These are phyloP conservation scores for Monosporozyma servazzii DNA, from an alignment of 805 yeast species.

Conservation along the genomic window DNA sequence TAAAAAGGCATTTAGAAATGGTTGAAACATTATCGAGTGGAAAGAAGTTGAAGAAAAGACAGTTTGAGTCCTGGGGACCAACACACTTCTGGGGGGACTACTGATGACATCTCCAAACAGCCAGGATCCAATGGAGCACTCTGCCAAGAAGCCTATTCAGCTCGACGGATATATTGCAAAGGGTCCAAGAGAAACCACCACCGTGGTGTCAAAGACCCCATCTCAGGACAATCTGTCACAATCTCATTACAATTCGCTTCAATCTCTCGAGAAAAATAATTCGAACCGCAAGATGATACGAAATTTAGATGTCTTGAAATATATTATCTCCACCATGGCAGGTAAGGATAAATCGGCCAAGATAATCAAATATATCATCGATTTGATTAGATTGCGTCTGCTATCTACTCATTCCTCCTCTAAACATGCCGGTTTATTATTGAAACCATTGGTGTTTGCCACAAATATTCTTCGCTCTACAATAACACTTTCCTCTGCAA, in stretches of 20 bases:
- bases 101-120: too few relatives aligned
- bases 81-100: too few relatives aligned
- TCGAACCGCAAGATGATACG: background rate
- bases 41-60: too few relatives aligned
- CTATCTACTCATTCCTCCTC: background rate
- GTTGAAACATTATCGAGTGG: too few relatives aligned
- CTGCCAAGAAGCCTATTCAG: background rate
- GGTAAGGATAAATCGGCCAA: constrained; percentile 72
- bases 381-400: constrained; percentile 33
- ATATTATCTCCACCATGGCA: constrained; percentile 42
- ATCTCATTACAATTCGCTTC: too few relatives aligned
- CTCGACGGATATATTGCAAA: background rate
- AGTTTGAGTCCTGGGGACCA: too few relatives aligned
- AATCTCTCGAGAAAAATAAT: too few relatives aligned
- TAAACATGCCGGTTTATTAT: background rate
- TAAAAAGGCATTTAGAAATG: too few relatives aligned
- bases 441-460: background rate
- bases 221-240: background rate
- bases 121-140: background rate
- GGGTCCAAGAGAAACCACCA: background rate
- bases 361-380: constrained; percentile 47
- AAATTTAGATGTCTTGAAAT: background rate
- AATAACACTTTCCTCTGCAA: constrained; percentile 14
- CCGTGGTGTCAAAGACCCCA: constrained; percentile 1
- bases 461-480: background rate